Evolutionary conservation across 2,329 filamentous ascomycete genomes (phyloP).

Genomic region (Monilinia fructicola): DNA sequence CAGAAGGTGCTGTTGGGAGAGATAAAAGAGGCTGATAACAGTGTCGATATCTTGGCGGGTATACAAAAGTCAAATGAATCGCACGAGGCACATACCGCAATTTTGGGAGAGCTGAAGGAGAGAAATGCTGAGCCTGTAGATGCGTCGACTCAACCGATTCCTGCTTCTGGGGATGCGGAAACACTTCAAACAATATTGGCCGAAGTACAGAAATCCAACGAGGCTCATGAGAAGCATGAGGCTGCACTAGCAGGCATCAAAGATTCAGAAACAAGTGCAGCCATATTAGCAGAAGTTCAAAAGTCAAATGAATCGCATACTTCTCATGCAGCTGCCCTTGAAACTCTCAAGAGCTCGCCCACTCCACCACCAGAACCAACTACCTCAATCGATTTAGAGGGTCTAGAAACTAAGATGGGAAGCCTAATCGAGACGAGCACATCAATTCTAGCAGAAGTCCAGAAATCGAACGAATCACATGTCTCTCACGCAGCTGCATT

Average conservation of each 20-base stretch:
- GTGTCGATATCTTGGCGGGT: constrained; percentile 34
- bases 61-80: constrained; percentile 36
- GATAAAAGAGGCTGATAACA: constrained; percentile 29
- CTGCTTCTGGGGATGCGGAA: background rate
- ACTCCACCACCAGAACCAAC: constrained; percentile 6
- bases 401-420: constrained; percentile 23
- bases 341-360: constrained; percentile 22
- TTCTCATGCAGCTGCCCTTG: constrained; percentile 26
- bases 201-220: constrained; percentile 25
- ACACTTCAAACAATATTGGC: constrained; percentile 27
- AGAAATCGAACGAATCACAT: constrained; percentile 26
- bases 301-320: constrained; percentile 27
- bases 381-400: constrained; percentile 2
- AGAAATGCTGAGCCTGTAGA: background rate
- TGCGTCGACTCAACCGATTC: background rate
- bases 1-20: constrained; percentile 29
- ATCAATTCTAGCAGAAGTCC: constrained; percentile 24
- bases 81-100: constrained; percentile 32
- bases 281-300: constrained; percentile 26
- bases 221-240: constrained; percentile 30
- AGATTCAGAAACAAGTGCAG: constrained; percentile 27
- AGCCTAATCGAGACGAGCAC: constrained; percentile 23
- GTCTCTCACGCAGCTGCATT: constrained; percentile 25
- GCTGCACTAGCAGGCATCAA: constrained; percentile 1
- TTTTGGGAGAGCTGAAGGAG: constrained; percentile 28